These are phyloP conservation scores for Mucor irregularis DNA, from an alignment of 371 early-diverging fungal genomes.

Conservation along the genomic window DNA sequence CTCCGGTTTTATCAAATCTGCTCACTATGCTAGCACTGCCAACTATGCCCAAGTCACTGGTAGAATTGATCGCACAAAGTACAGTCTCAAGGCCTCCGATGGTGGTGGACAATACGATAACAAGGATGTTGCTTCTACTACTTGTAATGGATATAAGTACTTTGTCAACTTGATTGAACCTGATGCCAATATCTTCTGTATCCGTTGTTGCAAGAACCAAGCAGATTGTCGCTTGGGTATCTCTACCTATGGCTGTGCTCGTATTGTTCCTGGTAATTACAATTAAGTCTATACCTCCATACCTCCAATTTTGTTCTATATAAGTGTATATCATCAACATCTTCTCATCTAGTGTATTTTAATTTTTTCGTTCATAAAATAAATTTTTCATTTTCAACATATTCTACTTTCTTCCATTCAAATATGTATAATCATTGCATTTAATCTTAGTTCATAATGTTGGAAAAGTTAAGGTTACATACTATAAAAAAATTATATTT, in stretches of 20 bases:
- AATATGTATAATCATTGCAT: too few species aligned
- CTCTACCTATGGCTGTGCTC: constrained; percentile 21
- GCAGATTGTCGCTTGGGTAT: constrained; percentile 15
- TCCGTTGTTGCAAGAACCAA: constrained; percentile 28
- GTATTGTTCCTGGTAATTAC: constrained; percentile 25
- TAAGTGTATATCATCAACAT: neutral
- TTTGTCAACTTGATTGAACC: constrained; percentile 48
- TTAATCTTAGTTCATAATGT: too few species aligned
- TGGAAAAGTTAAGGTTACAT: too few species aligned
- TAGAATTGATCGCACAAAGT: constrained; percentile 24
- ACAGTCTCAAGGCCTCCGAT: constrained; percentile 20
- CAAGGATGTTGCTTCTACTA: constrained; percentile 16
- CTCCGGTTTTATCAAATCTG: constrained; percentile 31
- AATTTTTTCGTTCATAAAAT: too few species aligned
- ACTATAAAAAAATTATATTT: too few species aligned
- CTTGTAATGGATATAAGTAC: constrained; percentile 44
- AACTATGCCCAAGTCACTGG: constrained; percentile 46
- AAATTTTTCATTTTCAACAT: too few species aligned
- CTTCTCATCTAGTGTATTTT: neutral
- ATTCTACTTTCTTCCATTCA: too few species aligned
- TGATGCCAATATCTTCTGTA: constrained; percentile 35
- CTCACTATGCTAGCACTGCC: constrained; percentile 23
- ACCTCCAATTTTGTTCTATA: too few species aligned
- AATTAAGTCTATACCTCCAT: neutral
- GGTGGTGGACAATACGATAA: constrained; percentile 52